A percentile compares a stretch with the other conserved stretches of the same genome.
These are phyloP conservation scores for Pseudotulostoma volvatum DNA, from an alignment of 495 filamentous ascomycete genomes.

Conservation along the genomic window DNA sequence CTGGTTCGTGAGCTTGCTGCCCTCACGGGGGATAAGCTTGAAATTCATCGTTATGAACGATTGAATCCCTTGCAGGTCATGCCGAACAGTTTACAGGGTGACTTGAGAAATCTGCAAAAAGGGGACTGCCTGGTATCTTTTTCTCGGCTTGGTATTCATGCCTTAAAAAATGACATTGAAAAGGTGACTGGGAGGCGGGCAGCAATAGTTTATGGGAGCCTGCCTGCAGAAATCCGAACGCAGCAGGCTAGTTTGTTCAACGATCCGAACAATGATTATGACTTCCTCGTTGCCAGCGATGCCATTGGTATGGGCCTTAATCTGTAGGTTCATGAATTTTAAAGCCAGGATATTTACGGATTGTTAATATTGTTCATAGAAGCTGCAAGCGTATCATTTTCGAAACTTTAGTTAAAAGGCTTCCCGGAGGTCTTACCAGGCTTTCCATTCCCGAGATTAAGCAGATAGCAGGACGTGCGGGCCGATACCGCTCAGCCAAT, in stretches of 20 bases:
- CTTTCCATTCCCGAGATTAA: constrained; percentile 67
- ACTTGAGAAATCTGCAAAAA: constrained; percentile 53
- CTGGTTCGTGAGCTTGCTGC: constrained; percentile 67
- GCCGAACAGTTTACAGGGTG: constrained; percentile 40
- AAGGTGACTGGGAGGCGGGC: constrained; percentile 54
- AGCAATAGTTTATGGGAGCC: constrained; percentile 80
- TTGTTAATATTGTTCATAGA: constrained; percentile 16
- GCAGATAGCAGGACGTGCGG: constrained; percentile 89
- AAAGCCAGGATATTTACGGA: background rate
- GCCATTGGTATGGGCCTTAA: constrained; percentile 98
- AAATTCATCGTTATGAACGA: constrained; percentile 67
- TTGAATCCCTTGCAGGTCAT: constrained; percentile 60
- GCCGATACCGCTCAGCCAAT: constrained; percentile 62
- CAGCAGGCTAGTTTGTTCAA: constrained; percentile 89
- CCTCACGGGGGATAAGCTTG: constrained; percentile 63
- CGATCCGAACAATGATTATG: constrained; percentile 84
- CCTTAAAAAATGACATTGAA: constrained; percentile 65
- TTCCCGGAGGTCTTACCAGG: constrained; percentile 30
- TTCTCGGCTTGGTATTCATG: constrained; percentile 64
- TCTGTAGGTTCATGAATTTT: constrained; percentile 32
- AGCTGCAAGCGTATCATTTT: constrained; percentile 87
- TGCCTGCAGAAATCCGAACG: constrained; percentile 84
- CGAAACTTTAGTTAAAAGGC: constrained; percentile 52
- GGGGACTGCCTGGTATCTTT: constrained; percentile 87
- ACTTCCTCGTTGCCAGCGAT: constrained; percentile 85